Conservation (phyloP, 345 rosid genomes). For the sweet orange (Citrus sinensis) region DVS_A1.0 CM039164.1:29131501-29132000, state of each 20-base stretch:
- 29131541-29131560: conserved; percentile 2
- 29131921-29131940: background rate
- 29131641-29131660: conserved; percentile 35
- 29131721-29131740: background rate
- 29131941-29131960: conserved; percentile 14
- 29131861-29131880: background rate
- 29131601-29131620: conserved; percentile 26
- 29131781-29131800: background rate
- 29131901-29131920: conserved; percentile 2
- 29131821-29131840: background rate
- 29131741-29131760: background rate
- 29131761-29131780: background rate
- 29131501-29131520: conserved; percentile 31
- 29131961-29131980: conserved; percentile 24
- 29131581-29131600: background rate
- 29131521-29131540: background rate
- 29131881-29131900: conserved; percentile 4
- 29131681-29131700: background rate
- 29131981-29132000: conserved; percentile 24
- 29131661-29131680: conserved; percentile 31
- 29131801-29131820: background rate
- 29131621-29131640: conserved; percentile 35
- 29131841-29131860: background rate
- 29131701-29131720: background rate
- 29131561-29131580: background rate